Base-by-base conservation (phyloP, 1,284 basidiomycete species). In the Cryptococcus maquisensis region DNA sequence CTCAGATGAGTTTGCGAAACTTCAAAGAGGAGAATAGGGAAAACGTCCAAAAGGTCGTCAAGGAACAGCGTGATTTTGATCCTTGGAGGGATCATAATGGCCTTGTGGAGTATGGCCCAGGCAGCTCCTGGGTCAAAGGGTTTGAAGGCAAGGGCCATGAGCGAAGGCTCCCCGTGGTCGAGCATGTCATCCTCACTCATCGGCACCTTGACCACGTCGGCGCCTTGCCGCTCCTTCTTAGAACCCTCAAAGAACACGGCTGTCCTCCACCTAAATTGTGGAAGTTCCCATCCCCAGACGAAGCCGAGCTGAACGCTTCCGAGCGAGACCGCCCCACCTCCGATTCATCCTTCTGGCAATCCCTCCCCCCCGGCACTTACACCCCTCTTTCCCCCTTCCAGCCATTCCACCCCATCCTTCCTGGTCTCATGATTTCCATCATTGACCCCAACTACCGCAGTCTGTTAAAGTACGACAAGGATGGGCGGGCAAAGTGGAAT, bases 181-280 rank as follows among this genome's bases (percentile, higher is more conserved):
- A 87, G 18, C 88, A 94, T 69, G 88, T 97, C 66, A 81, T 98
- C 63, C 77, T 98, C 45, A 92, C 92, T 0, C 95, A 98, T 72
- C 86, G 86, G 79, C 95, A 98, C 69, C 79, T 80, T 41, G 95
- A 98, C 73, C 95, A 98, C 64, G 81, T 86, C 51, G 82, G 82
- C 6, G 95, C 93, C 3, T 78, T 96, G 4, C 82, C 82, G 0
- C 78, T 81, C 26, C 85, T 97, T 0, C 81, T 97, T 1, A 67
- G 68, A 1, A 81, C 89, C 44, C 81, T 96, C 1, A 78, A 80
- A 20, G 74, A 78, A 26, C 56, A 72, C 18, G 71, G 72, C 8
- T 48, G 57, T 42, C 71, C 74, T 0, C 65, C 73, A 32, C 77
- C 78, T 0, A 74, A 73, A 49, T 64, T 80, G 44, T 77, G 77